Percentiles rank a stretch among this genome's conserved stretches.
Evolutionary conservation across 2,329 filamentous ascomycete species (phyloP).

Genomic region (Xylariaceae sp.): DNA sequence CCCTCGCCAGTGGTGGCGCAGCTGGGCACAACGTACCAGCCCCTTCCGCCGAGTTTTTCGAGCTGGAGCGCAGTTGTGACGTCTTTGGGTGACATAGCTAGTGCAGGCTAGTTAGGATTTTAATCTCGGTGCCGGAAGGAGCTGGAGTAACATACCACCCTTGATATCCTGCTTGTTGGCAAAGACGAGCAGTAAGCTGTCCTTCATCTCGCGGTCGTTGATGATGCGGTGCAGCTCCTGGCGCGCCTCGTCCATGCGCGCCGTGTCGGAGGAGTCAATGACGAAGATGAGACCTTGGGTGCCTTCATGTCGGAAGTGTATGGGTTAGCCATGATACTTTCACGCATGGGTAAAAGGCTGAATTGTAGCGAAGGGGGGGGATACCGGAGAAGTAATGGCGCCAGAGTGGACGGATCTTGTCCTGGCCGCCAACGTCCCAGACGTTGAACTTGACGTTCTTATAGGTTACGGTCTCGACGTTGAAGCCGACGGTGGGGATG

Average conservation of each 20-base stretch:
- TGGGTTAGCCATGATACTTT: slow-evolving; percentile 4
- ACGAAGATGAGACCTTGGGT: slow-evolving; percentile 99
- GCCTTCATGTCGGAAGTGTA: slow-evolving; percentile 48
- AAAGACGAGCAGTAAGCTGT: slow-evolving; percentile 89
- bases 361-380: slow-evolving; percentile 24
- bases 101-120: slow-evolving; percentile 12
- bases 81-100: slow-evolving; percentile 77
- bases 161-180: slow-evolving; percentile 98
- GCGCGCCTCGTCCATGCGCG: slow-evolving; percentile 87
- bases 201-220: slow-evolving; percentile 96
- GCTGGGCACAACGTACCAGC: slow-evolving; percentile 82
- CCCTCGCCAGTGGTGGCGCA: slow-evolving; percentile 80
- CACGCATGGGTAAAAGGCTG: background rate
- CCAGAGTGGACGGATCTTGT: slow-evolving; percentile 97
- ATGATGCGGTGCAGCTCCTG: slow-evolving; percentile 96
- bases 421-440: slow-evolving; percentile 97
- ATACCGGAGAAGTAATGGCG: slow-evolving; percentile 90
- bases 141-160: slow-evolving; percentile 53
- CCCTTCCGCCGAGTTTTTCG: slow-evolving; percentile 74
- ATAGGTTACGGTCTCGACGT: slow-evolving; percentile 98
- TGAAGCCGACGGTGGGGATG: slow-evolving; percentile 97
- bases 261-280: slow-evolving; percentile 90
- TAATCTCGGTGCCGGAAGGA: background rate
- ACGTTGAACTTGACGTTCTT: slow-evolving; percentile 99
- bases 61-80: slow-evolving; percentile 76